phyloP scores from a whole-genome alignment of 129 eudicot genomes.

The Helianthus annuus region DNA sequence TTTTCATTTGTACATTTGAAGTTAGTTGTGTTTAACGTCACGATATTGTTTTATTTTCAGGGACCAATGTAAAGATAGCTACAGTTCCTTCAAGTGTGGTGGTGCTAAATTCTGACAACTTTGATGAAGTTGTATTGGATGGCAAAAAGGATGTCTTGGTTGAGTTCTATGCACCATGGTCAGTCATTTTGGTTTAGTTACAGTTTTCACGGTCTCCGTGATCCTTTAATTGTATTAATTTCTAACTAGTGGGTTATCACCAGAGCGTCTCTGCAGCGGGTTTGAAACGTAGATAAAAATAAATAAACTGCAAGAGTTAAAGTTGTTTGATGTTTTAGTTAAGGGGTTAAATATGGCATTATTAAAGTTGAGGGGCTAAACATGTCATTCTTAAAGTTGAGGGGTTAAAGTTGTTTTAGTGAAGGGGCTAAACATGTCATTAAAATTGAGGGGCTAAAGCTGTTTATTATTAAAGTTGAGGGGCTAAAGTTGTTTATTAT shows the following conservation, averaged over 20 bases:
- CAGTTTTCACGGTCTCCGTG: conserved; percentile 4
- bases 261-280: too few relatives aligned
- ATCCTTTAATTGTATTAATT: conserved; percentile 2
- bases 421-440: too few relatives aligned
- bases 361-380: too few relatives aligned
- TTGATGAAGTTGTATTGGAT: conserved; percentile 79
- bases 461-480: too few relatives aligned
- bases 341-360: too few relatives aligned
- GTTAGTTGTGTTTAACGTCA: conserved; percentile 17
- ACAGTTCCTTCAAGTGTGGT: conserved; percentile 85
- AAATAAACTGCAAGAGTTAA: too few relatives aligned
- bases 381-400: too few relatives aligned
- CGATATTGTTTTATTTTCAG: conserved; percentile 43
- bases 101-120: conserved; percentile 78
- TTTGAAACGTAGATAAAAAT: too few relatives aligned
- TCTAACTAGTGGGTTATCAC: neutral
- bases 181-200: conserved; percentile 16
- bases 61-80: conserved; percentile 87
- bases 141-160: conserved; percentile 85
- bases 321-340: too few relatives aligned
- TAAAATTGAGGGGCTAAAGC: too few relatives aligned
- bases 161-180: conserved; percentile 99
- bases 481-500: too few relatives aligned
- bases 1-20: neutral
- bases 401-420: too few relatives aligned